A percentile compares a stretch with the other conserved stretches of the same genome.
phyloP scores from a whole-genome alignment of 176 grass and related monocot species.

The Avena atlantica region DNA sequence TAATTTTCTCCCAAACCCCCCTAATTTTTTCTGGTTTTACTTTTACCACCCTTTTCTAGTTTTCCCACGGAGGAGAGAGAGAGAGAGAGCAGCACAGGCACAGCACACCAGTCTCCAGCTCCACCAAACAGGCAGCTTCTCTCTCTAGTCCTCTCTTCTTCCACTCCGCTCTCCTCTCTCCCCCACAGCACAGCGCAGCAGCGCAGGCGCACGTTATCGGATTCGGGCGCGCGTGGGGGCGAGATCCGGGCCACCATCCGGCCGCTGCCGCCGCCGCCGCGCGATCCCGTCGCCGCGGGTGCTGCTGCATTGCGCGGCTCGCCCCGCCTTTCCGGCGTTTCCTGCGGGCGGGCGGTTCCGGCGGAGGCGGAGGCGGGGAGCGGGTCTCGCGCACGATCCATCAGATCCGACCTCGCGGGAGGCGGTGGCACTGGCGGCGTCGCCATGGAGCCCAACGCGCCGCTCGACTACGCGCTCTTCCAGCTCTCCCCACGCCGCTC shows the following conservation, averaged over 20 bases:
- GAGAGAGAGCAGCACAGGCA: not conserved
- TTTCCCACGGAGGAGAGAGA: slow-evolving; percentile 13
- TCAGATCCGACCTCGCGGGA: slow-evolving; percentile 50
- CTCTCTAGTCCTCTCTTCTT: slow-evolving; percentile 54
- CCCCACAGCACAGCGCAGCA: not conserved
- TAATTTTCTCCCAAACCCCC: slow-evolving; percentile 29
- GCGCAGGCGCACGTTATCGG: slow-evolving; percentile 35
- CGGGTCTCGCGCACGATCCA: slow-evolving; percentile 43
- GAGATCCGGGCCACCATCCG: slow-evolving; percentile 47
- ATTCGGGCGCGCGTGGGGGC: slow-evolving; percentile 38
- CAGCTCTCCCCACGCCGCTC: slow-evolving; percentile 92
- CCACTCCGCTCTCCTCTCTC: slow-evolving; percentile 44
- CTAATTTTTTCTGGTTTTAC: not conserved
- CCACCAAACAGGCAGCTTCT: slow-evolving; percentile 40
- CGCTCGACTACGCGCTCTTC: slow-evolving; percentile 91
- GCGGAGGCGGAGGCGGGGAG: not conserved
- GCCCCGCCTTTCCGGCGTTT: slow-evolving; percentile 41
- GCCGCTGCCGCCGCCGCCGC: not conserved
- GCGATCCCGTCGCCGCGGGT: slow-evolving; percentile 43
- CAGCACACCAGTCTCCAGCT: slow-evolving; percentile 20
- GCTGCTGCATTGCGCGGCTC: slow-evolving; percentile 58
- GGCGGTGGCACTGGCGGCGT: slow-evolving; percentile 16
- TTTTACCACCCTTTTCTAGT: slow-evolving; percentile 2
- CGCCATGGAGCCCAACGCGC: slow-evolving; percentile 71
- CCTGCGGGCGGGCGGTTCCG: not conserved